A percentile compares a stretch with the other conserved stretches of the same genome.
Evolutionary conservation across 2,329 filamentous ascomycete species (phyloP).

Genomic region (Epichloe coenophiala): DNA sequence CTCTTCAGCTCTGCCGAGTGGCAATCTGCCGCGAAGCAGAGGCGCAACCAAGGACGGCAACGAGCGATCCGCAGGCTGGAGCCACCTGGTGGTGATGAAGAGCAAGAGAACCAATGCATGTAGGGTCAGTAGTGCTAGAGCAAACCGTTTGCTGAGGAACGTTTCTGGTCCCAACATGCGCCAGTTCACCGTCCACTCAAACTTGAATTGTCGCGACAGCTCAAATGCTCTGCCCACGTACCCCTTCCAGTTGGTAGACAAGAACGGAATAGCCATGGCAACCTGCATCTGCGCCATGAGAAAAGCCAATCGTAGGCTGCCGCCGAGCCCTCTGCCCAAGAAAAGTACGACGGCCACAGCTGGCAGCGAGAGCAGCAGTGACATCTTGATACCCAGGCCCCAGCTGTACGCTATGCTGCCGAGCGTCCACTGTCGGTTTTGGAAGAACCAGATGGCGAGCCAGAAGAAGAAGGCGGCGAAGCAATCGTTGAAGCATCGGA

Average conservation of each 20-base stretch:
- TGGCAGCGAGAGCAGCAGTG: slow-evolving; percentile 67
- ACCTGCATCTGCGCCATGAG: slow-evolving; percentile 72
- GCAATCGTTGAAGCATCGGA: slow-evolving; percentile 92
- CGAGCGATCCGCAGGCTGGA: slow-evolving; percentile 50
- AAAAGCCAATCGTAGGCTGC: slow-evolving; percentile 53
- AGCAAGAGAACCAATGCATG: slow-evolving; percentile 52
- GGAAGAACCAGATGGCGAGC: slow-evolving; percentile 64
- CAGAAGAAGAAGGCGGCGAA: slow-evolving; percentile 78
- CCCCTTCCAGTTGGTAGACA: slow-evolving; percentile 47
- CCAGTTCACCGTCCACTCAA: slow-evolving; percentile 99
- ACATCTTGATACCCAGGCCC: slow-evolving; percentile 93
- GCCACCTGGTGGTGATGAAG: slow-evolving; percentile 59
- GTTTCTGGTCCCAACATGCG: slow-evolving; percentile 74
- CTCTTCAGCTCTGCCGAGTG: slow-evolving; percentile 39
- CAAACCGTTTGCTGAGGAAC: slow-evolving; percentile 60
- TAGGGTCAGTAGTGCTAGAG: slow-evolving; percentile 48
- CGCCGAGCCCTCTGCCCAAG: slow-evolving; percentile 53
- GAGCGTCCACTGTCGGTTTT: slow-evolving; percentile 58
- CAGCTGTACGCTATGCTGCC: slow-evolving; percentile 64
- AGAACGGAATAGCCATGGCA: slow-evolving; percentile 52
- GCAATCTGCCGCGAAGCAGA: slow-evolving; percentile 28
- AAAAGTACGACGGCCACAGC: slow-evolving; percentile 67
- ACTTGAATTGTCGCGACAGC: slow-evolving; percentile 79
- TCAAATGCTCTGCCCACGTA: slow-evolving; percentile 83
- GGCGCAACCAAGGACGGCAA: slow-evolving; percentile 38